Evolutionary conservation across 768 basidiomycete genomes (phyloP).

Genomic region (Podaxis sp.): DNA sequence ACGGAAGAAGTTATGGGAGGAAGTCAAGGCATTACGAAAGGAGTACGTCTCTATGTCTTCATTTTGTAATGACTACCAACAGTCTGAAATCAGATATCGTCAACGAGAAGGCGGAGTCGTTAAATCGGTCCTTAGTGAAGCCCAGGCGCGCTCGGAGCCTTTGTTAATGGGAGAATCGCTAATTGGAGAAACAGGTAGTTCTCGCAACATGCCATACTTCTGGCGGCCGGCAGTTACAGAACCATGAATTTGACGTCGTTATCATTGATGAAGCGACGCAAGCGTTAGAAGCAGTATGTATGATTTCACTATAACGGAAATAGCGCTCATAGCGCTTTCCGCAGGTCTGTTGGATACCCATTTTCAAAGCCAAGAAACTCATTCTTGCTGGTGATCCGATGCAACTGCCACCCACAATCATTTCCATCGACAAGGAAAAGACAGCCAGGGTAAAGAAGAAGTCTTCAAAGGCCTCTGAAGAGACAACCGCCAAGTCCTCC

Average conservation of each 20-base stretch:
- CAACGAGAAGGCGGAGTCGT: constrained; percentile 85
- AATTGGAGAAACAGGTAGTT: constrained; percentile 51
- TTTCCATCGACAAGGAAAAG: constrained; percentile 51
- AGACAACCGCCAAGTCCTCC: background rate
- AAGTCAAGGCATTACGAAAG: constrained; percentile 81
- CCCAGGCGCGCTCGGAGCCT: constrained; percentile 49
- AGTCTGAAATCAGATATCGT: constrained; percentile 59
- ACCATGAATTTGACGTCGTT: constrained; percentile 82
- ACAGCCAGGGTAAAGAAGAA: constrained; percentile 10
- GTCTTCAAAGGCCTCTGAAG: constrained; percentile 1
- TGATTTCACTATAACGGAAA: background rate
- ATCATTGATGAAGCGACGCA: constrained; percentile 99
- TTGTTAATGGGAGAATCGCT: background rate
- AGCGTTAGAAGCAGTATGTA: constrained; percentile 83
- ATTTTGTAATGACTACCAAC: background rate
- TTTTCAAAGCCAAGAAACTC: constrained; percentile 86
- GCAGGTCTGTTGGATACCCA: constrained; percentile 92
- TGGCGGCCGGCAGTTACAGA: constrained; percentile 76
- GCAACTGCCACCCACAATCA: constrained; percentile 91
- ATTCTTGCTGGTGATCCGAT: constrained; percentile 93
- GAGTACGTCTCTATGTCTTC: constrained; percentile 52
- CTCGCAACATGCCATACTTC: constrained; percentile 94
- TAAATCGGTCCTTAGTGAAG: constrained; percentile 70
- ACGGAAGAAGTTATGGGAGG: constrained; percentile 82
- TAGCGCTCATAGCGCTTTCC: background rate